phyloP scores from a whole-genome alignment of 164 flowering plant genomes.

The Santalum album region DNA sequence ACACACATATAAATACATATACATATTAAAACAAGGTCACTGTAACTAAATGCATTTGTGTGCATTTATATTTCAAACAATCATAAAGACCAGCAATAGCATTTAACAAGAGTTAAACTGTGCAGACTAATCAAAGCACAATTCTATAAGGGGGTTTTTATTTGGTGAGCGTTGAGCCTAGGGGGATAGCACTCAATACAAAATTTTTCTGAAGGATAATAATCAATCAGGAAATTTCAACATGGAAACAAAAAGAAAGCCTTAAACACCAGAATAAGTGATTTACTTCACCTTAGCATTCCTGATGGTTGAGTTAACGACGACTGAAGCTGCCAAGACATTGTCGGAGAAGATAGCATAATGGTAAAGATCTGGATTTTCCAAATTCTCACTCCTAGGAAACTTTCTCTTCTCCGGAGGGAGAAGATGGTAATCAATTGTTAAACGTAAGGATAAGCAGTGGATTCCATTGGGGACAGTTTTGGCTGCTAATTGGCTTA shows the following conservation, averaged over 20 bases:
- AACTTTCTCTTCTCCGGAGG: slow-evolving; percentile 80
- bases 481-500: slow-evolving; percentile 95
- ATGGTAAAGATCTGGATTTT: slow-evolving; percentile 78
- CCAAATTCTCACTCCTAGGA: slow-evolving; percentile 83
- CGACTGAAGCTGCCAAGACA: slow-evolving; percentile 97
- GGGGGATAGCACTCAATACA: no score
- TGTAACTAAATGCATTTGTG: no score
- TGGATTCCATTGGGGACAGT: slow-evolving; percentile 95
- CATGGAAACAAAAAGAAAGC: background rate
- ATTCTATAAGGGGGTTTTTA: no score
- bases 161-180: no score
- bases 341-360: slow-evolving; percentile 98
- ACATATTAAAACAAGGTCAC: no score
- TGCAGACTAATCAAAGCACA: no score
- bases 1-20: no score
- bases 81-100: no score
- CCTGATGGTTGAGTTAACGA: slow-evolving; percentile 82
- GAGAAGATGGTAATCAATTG: slow-evolving; percentile 86
- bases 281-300: slow-evolving; percentile 75
- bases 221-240: background rate
- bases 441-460: slow-evolving; percentile 90
- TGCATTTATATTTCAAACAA: no score
- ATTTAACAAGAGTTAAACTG: no score
- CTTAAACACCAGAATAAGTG: background rate
- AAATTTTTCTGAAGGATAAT: background rate